These are phyloP conservation scores for Neonectria ditissima DNA, from an alignment of 2,329 filamentous ascomycete genomes.

Conservation along the genomic window DNA sequence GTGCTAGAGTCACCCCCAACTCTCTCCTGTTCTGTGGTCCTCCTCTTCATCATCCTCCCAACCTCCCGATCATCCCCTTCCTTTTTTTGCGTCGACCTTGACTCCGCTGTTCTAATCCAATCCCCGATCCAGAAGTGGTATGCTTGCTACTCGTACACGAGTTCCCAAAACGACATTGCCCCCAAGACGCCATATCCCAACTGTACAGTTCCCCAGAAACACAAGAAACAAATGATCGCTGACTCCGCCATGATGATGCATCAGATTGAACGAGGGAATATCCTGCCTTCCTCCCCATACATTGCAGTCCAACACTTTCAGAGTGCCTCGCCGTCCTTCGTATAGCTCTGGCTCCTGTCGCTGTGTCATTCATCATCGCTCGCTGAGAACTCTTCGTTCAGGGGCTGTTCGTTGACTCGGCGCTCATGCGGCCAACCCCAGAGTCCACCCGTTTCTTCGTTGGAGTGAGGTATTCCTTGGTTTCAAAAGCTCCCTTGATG, in stretches of 20 bases:
- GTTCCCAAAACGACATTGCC: constrained; percentile 24
- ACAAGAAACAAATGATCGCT: constrained; percentile 32
- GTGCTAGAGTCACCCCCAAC: constrained; percentile 24
- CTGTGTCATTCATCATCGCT: constrained; percentile 19
- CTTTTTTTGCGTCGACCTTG: constrained; percentile 23
- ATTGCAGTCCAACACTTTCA: constrained; percentile 26
- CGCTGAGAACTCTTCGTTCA: constrained; percentile 19
- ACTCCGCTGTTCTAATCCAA: constrained; percentile 28
- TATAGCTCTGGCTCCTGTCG: constrained; percentile 16
- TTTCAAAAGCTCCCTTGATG: constrained; percentile 34
- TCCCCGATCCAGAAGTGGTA: constrained; percentile 28
- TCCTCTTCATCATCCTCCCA: background rate
- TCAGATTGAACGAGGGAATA: constrained; percentile 26
- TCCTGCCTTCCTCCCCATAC: constrained; percentile 12
- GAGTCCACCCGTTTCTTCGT: constrained; percentile 50
- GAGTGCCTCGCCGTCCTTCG: constrained; percentile 20
- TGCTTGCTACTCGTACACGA: constrained; percentile 43
- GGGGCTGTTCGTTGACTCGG: constrained; percentile 42
- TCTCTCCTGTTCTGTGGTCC: background rate
- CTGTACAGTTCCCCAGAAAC: constrained; percentile 21
- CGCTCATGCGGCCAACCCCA: constrained; percentile 49
- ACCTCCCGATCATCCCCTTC: background rate
- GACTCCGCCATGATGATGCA: constrained; percentile 39
- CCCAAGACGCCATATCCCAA: constrained; percentile 39
- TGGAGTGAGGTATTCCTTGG: constrained; percentile 32